Evolutionary conservation across 2,329 filamentous ascomycete genomes (phyloP).

Genomic region (Aspergillus ibericus): DNA sequence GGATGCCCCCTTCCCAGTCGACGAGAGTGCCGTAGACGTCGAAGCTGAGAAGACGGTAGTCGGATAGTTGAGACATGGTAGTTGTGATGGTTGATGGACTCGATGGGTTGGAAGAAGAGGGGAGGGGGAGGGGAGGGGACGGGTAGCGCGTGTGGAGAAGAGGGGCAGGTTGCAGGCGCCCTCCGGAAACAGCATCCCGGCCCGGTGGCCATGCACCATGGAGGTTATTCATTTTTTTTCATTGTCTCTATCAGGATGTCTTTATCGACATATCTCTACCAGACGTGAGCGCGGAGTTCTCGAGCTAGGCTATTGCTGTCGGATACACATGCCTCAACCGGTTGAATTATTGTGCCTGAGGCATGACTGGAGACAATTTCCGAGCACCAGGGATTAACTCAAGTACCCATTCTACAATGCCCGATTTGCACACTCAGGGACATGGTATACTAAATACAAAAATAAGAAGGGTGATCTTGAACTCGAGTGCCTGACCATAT

Average conservation of each 20-base stretch:
- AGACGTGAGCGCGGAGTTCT: background rate
- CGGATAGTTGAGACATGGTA: constrained; percentile 28
- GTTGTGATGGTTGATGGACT: background rate
- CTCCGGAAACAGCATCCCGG: background rate
- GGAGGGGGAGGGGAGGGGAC: background rate
- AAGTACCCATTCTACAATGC: too few species aligned
- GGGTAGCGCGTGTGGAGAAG: too few species aligned
- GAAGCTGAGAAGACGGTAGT: constrained; percentile 63
- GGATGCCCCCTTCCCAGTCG: constrained; percentile 72
- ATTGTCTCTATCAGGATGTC: too few species aligned
- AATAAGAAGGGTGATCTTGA: too few species aligned
- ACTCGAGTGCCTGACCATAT: background rate
- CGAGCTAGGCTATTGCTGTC: background rate
- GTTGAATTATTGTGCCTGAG: too few species aligned
- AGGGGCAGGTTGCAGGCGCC: too few species aligned
- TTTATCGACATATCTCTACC: too few species aligned
- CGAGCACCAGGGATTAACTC: too few species aligned
- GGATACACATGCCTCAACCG: too few species aligned
- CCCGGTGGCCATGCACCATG: background rate
- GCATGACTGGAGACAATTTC: too few species aligned
- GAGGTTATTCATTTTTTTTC: background rate
- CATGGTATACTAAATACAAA: too few species aligned
- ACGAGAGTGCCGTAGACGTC: constrained; percentile 80
- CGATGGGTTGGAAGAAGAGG: background rate
- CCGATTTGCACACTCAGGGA: too few species aligned